Evolutionary conservation across 441 rosid species (phyloP).

Genomic region (Eutrema salsugineum): DNA sequence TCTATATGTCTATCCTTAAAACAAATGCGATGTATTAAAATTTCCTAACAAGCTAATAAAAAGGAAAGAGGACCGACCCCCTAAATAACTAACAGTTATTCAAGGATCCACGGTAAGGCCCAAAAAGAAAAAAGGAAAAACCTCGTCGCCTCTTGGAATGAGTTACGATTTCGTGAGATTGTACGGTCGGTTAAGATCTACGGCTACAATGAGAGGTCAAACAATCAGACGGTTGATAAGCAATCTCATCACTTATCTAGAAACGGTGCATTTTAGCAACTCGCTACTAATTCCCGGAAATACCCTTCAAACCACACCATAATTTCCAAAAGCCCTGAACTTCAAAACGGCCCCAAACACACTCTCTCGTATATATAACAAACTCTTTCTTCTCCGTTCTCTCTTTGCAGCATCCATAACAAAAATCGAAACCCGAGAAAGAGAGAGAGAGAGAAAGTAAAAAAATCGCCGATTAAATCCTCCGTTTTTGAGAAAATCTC

Average conservation of each 20-base stretch:
- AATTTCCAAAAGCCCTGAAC: neutral
- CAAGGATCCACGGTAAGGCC: too few species aligned
- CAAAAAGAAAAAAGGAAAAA: neutral
- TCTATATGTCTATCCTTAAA: too few species aligned
- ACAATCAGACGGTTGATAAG: conserved; percentile 35
- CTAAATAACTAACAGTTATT: too few species aligned
- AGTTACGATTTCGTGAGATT: neutral
- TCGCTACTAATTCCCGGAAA: neutral
- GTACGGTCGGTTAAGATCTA: neutral
- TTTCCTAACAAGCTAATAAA: too few species aligned
- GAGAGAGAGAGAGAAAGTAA: neutral
- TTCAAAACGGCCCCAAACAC: neutral
- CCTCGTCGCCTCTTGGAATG: neutral
- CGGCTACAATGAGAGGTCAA: conserved; percentile 8
- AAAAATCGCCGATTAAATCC: neutral
- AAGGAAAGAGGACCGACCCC: too few species aligned
- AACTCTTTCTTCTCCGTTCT: conserved; percentile 1
- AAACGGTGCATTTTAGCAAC: neutral
- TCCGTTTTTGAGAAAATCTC: neutral
- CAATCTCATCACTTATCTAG: neutral
- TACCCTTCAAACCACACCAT: neutral
- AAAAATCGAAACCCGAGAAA: neutral
- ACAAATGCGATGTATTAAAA: too few species aligned
- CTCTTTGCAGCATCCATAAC: neutral
- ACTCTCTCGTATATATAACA: neutral